Evolutionary conservation across 495 filamentous ascomycete species (phyloP).

Genomic region (Umbilicaria muhlenbergii): DNA sequence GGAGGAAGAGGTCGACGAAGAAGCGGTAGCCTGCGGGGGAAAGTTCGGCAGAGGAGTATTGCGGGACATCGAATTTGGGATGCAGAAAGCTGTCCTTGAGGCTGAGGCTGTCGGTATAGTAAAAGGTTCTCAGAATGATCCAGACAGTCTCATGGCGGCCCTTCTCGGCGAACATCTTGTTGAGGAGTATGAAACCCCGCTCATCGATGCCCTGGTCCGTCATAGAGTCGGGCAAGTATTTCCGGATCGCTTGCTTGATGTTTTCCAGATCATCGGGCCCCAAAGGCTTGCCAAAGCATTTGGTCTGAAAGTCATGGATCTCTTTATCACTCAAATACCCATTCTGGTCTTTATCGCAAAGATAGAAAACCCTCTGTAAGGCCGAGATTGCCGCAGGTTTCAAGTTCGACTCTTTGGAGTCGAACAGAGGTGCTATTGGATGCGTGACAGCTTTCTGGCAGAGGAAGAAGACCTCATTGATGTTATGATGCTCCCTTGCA

Average conservation of each 20-base stretch:
- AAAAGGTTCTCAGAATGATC: slow-evolving; percentile 89
- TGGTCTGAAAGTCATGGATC: slow-evolving; percentile 75
- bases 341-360: slow-evolving; percentile 93
- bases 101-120: slow-evolving; percentile 88
- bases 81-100: slow-evolving; percentile 83
- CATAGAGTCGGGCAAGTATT: slow-evolving; percentile 43
- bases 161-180: slow-evolving; percentile 93
- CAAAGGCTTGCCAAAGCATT: slow-evolving; percentile 78
- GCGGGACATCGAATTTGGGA: slow-evolving; percentile 85
- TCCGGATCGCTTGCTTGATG: slow-evolving; percentile 73
- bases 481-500: slow-evolving; percentile 85
- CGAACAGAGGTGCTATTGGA: slow-evolving; percentile 89
- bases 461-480: slow-evolving; percentile 93
- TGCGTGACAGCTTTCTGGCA: slow-evolving; percentile 98
- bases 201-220: slow-evolving; percentile 62
- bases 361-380: slow-evolving; percentile 78
- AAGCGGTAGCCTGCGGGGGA: slow-evolving; percentile 92
- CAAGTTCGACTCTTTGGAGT: slow-evolving; percentile 78
- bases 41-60: slow-evolving; percentile 80
- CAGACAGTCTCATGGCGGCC: slow-evolving; percentile 97
- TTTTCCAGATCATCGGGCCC: slow-evolving; percentile 64
- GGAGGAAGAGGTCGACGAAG: slow-evolving; percentile 89
- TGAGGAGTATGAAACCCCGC: slow-evolving; percentile 70
- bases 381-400: slow-evolving; percentile 82
- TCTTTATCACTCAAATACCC: slow-evolving; percentile 85